A percentile compares a stretch with the other conserved stretches of the same genome.
These are phyloP conservation scores for Kwoniella mangroviensis DNA, from an alignment of 768 basidiomycete genomes.

Conservation along the genomic window DNA sequence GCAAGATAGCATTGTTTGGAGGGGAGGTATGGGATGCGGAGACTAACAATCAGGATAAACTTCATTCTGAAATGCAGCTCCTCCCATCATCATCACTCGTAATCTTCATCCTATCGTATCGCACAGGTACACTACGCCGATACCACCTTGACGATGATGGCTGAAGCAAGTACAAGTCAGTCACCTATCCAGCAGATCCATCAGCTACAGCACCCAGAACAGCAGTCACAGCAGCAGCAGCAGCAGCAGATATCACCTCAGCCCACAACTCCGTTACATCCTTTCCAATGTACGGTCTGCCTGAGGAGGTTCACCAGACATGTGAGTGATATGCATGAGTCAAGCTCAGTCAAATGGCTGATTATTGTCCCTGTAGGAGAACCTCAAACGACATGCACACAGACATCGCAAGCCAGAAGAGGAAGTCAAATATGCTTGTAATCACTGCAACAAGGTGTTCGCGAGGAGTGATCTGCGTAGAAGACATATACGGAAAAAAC, in stretches of 20 bases:
- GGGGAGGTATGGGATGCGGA: background rate
- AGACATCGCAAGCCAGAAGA: conserved; percentile 13
- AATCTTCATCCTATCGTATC: background rate
- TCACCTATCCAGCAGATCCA: background rate
- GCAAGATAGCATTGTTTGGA: background rate
- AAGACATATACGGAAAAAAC: conserved; percentile 38
- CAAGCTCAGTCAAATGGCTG: background rate
- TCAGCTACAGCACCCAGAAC: background rate
- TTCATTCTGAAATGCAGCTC: background rate
- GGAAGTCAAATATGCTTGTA: conserved; percentile 20
- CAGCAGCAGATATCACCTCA: background rate
- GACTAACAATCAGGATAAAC: background rate
- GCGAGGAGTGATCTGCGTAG: conserved; percentile 32
- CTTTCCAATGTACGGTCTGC: conserved; percentile 43
- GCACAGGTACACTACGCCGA: background rate
- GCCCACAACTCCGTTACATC: conserved; percentile 21
- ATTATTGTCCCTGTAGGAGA: conserved; percentile 24
- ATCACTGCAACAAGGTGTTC: conserved; percentile 30
- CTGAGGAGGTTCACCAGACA: conserved; percentile 42
- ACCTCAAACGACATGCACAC: conserved; percentile 40
- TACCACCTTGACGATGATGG: background rate
- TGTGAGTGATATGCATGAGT: conserved; percentile 19
- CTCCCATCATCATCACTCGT: background rate
- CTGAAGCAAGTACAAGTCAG: background rate
- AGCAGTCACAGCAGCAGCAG: background rate